phyloP scores from a whole-genome alignment of 2,329 filamentous ascomycete genomes.

The Moelleriella libera region DNA sequence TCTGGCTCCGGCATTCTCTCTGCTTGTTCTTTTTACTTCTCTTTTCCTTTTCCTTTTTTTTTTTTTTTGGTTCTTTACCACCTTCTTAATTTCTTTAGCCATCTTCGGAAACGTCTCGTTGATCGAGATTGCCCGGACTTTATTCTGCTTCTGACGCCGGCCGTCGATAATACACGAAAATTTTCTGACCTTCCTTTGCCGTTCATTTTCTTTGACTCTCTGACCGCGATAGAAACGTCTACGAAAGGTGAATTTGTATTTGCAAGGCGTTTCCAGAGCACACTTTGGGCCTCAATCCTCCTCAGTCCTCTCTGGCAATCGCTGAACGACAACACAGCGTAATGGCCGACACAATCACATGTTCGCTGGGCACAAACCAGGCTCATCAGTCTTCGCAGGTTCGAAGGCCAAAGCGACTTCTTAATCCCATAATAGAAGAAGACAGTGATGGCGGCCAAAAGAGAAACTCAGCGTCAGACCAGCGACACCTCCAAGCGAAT shows the following conservation, averaged over 20 bases:
- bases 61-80: slow-evolving; percentile 2
- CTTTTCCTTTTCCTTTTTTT: slow-evolving; percentile 1
- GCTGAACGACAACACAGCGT: slow-evolving; percentile 2
- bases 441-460: slow-evolving; percentile 24
- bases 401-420: slow-evolving; percentile 35
- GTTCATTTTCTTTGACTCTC: not conserved
- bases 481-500: slow-evolving; percentile 14
- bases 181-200: slow-evolving; percentile 2
- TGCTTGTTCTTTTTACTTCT: slow-evolving; percentile 10
- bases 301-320: no score
- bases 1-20: slow-evolving; percentile 5
- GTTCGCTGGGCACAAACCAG: slow-evolving; percentile 19
- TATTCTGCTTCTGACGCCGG: slow-evolving; percentile 18
- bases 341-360: slow-evolving; percentile 29
- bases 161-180: slow-evolving; percentile 13
- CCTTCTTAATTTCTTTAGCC: slow-evolving; percentile 11
- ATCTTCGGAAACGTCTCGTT: slow-evolving; percentile 22
- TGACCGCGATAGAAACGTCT: no score
- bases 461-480: slow-evolving; percentile 7
- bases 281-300: no score
- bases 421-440: slow-evolving; percentile 56
- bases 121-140: slow-evolving; percentile 30
- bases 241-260: no score
- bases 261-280: no score
- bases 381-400: slow-evolving; percentile 39